Evolutionary conservation across 2,329 filamentous ascomycete genomes (phyloP), one percentile per base, ranked within the genome.

Genomic region (Delphinella strobiligena): DNA sequence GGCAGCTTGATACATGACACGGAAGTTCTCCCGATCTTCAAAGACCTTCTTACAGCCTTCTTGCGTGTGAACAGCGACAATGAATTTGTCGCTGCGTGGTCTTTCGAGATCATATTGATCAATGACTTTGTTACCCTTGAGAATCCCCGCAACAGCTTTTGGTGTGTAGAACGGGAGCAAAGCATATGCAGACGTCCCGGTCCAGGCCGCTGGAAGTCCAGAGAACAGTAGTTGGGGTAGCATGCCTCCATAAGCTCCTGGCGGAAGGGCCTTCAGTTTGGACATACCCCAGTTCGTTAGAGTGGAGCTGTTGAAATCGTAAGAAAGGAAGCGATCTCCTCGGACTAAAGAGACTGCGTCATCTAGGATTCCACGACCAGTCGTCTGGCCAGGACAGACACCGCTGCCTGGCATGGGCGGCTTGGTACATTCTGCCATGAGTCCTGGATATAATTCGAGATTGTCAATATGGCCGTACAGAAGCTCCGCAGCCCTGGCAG

Each of bases 371-470:
- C 61, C 64, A 40, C 66, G 60, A 34, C 62, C 61, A 4, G 59
- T 64, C 2, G 66, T 67, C 17, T 67, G 61, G 7, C 61, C 60
- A 11, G 64, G 63, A 36, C 64, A 66, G 18, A 68, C 58, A 46
- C 65, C 65, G 47, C 58, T 62, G 3, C 65, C 64, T 4, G 64
- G 47, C 51, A 71, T 66, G 0, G 70, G 49, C 4, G 67, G 64
- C 48, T 77, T 77, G 11, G 71, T 63, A 39, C 67, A 64, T 52
- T 78, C 74, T 7, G 69, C 62, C 49, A 75, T 65, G 5, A 76
- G 49, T 10, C 73, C 73, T 2, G 73, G 73, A 46, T 76, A 76
- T 5, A 78, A 55, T 49, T 78, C 74, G 10, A 78, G 51, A 19
- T 71, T 71, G 42, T 62, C 55, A 18, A 58, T 55, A 68, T 74